A percentile compares a stretch with the other conserved stretches of the same genome.
Evolutionary conservation across 768 basidiomycete genomes (phyloP).

Genomic region (Suillus luteus): DNA sequence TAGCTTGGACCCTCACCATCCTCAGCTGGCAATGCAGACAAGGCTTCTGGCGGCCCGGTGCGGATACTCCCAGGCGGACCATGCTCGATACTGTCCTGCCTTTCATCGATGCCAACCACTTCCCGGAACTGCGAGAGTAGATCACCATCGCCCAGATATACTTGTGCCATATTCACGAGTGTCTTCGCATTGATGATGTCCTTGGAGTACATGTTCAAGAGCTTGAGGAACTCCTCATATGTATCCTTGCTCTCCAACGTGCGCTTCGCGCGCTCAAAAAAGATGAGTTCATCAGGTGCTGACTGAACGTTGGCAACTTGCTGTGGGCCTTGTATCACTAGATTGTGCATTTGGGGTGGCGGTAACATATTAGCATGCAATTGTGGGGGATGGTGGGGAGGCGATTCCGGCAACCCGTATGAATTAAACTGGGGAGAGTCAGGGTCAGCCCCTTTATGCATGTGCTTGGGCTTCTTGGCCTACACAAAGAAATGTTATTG

Average conservation of each 20-base stretch:
- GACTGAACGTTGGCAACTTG: constrained; percentile 31
- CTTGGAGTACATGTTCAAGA: constrained; percentile 86
- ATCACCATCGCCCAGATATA: constrained; percentile 82
- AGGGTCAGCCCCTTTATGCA: constrained; percentile 61
- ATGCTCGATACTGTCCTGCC: constrained; percentile 57
- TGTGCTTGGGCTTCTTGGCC: constrained; percentile 65
- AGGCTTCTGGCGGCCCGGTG: constrained; percentile 73
- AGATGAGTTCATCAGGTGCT: constrained; percentile 76
- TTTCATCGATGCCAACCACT: constrained; percentile 78
- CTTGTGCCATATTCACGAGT: constrained; percentile 76
- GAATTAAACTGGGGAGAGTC: constrained; percentile 48
- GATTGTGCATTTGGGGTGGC: constrained; percentile 28
- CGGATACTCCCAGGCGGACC: constrained; percentile 81
- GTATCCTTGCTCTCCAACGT: constrained; percentile 71
- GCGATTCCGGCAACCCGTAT: constrained; percentile 44
- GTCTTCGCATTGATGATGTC: constrained; percentile 88
- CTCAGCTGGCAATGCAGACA: constrained; percentile 77
- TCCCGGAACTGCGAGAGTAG: constrained; percentile 84
- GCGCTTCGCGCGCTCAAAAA: constrained; percentile 93
- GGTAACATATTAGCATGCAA: constrained; percentile 32
- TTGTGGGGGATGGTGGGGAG: constrained; percentile 32
- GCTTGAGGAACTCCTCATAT: constrained; percentile 93
- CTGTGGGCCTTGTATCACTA: constrained; percentile 24
- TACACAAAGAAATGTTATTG: constrained; percentile 29
- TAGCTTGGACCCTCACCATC: constrained; percentile 94